Base-by-base conservation (phyloP, 108 stramenopile genomes). In the Nitzschia sp. region DNA sequence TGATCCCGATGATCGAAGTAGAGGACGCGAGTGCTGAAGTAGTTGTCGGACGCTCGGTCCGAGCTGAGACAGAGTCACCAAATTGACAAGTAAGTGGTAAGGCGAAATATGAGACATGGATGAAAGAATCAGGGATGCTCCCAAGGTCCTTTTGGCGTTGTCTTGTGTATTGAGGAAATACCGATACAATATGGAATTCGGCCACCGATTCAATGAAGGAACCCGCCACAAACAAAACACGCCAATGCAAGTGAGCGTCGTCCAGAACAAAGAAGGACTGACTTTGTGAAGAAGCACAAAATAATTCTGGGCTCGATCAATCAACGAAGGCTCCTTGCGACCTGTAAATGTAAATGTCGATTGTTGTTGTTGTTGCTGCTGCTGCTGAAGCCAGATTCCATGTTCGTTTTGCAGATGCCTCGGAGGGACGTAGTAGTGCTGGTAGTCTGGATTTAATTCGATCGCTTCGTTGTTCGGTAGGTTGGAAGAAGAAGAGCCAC, bases 151-250 rank as follows among this genome's bases (percentile, higher is more conserved):
- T 11, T 77, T 28, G 9, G 75, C 56, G 54, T 80, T 83, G 65
- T 65, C 36, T 8, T 71, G 80, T 66, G 70, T 85, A 57, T 81
- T 82, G 42, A 88, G 68, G 62, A 86, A 91, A 51, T 75, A 81
- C n/a, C 59, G 67, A 27, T 61, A 73, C 45, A 87, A 53, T 19
- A 81, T 62, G 30, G 46, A 38, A 62, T 3, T 25, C 3, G 18
- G 61, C n/a, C 38, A 31, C 26, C 32, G 53, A 23, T 60, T 54
- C 1, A 76, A 48, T 6, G 72, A 19, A 48, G 82, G 75, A 6
- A 87, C 60, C 72, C 83, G 79, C 85, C 87, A 88, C 36, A 81
- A 25, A 5, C 84, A 9, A 74, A 88, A 91, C 9, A 85, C 57
- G 27, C 74, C 28, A 32, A 75, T 28, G 51, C 60, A 72, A 2